A percentile compares a stretch with the other conserved stretches of the same genome.
Conservation (phyloP, 176 grass and related monocot genomes). For the Raddia distichophylla region DNA sequence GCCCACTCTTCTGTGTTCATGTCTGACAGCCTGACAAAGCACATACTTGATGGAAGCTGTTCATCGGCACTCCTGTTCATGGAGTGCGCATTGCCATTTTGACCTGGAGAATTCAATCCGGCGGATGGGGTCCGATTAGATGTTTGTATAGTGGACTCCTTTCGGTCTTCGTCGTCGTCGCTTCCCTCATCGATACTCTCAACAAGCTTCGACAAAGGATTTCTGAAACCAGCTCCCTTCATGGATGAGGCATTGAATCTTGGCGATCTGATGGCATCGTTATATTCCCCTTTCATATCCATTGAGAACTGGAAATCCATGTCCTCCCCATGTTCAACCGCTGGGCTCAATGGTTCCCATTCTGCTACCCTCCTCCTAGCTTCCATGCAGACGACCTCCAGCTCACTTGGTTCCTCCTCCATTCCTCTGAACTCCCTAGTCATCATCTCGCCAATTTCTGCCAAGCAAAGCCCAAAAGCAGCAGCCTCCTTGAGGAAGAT, state of each 20-base stretch:
- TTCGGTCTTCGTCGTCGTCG: constrained; percentile 45
- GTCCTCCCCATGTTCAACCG: constrained; percentile 47
- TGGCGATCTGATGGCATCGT: constrained; percentile 38
- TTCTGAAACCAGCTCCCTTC: constrained; percentile 53
- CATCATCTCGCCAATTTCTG: constrained; percentile 77
- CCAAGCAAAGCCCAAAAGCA: constrained; percentile 60
- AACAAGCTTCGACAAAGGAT: constrained; percentile 54
- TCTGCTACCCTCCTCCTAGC: constrained; percentile 53
- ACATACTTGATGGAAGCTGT: constrained; percentile 57
- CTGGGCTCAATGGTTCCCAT: constrained; percentile 47
- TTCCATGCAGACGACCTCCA: constrained; percentile 71
- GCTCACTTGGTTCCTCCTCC: constrained; percentile 67
- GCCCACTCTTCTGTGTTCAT: constrained; percentile 65
- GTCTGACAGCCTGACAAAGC: constrained; percentile 64
- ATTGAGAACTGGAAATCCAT: constrained; percentile 57
- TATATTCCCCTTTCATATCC: constrained; percentile 52
- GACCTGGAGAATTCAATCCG: constrained; percentile 22
- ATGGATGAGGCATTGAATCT: constrained; percentile 37
- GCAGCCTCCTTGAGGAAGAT: constrained; percentile 71
- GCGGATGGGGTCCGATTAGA: constrained; percentile 18
- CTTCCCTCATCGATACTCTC: constrained; percentile 56
- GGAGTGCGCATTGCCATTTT: constrained; percentile 30
- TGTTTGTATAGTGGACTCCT: constrained; percentile 6
- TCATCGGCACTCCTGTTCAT: constrained; percentile 61
- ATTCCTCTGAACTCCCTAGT: constrained; percentile 65